Percentiles rank a stretch among this genome's conserved stretches.
Conservation (phyloP, 208 protist genomes). For the Leishmania guyanensis region DNA sequence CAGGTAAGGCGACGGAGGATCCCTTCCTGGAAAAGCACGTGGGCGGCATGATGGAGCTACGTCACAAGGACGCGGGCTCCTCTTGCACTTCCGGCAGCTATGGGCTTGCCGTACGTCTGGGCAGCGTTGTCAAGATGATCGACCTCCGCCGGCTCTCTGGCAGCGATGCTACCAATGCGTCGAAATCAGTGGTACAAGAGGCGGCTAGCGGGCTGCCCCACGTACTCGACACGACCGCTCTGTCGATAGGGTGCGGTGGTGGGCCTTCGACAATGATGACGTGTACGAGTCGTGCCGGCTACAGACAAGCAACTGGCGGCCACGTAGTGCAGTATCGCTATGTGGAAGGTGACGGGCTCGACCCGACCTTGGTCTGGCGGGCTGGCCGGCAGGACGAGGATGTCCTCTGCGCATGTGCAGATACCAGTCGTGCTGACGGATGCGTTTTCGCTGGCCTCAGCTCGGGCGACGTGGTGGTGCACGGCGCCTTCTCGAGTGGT, state of each 20-base stretch:
- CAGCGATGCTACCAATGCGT: neutral
- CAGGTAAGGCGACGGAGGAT: neutral
- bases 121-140: slow-evolving; percentile 40
- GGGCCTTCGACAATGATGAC: slow-evolving; percentile 37
- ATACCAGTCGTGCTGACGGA: slow-evolving; percentile 32
- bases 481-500: slow-evolving; percentile 8
- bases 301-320: slow-evolving; percentile 44
- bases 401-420: slow-evolving; percentile 56
- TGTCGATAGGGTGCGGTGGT: slow-evolving; percentile 23
- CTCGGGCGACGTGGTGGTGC: slow-evolving; percentile 62
- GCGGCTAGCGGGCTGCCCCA: slow-evolving; percentile 30
- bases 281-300: slow-evolving; percentile 64
- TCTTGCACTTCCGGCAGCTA: neutral
- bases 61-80: neutral
- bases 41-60: slow-evolving; percentile 65
- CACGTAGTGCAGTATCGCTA: slow-evolving; percentile 63
- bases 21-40: slow-evolving; percentile 59
- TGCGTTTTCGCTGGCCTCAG: slow-evolving; percentile 65
- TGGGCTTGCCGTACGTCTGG: slow-evolving; percentile 54
- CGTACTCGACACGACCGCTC: slow-evolving; percentile 48
- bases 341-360: slow-evolving; percentile 2
- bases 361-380: slow-evolving; percentile 33
- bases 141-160: slow-evolving; percentile 48
- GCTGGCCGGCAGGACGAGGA: slow-evolving; percentile 55
- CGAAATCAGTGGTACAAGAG: slow-evolving; percentile 5